Evolutionary conservation across 192 early-diverging fungal genomes (phyloP).

Genomic region (Coemansia biformis): DNA sequence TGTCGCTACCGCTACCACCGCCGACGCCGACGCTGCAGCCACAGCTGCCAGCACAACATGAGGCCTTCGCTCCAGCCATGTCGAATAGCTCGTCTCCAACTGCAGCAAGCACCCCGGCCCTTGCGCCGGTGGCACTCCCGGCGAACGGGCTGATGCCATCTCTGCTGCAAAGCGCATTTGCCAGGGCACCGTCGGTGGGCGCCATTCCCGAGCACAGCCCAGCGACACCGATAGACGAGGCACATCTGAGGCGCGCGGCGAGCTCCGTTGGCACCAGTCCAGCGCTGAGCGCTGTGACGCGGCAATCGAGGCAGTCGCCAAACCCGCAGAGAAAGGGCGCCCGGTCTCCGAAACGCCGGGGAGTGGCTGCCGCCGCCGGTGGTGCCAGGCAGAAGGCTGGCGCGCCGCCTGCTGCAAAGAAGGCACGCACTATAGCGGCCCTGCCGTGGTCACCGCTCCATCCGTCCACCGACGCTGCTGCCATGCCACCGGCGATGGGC

Average conservation of each 20-base stretch:
- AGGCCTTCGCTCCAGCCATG: too few relatives aligned
- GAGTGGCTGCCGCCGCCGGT: conserved; percentile 3
- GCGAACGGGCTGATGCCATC: background rate
- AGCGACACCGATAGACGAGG: too few relatives aligned
- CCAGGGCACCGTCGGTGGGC: background rate
- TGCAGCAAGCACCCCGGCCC: conserved; percentile 7
- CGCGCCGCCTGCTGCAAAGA: conserved; percentile 1
- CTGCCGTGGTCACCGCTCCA: background rate
- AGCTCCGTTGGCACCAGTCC: conserved; percentile 21
- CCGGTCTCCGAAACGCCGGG: background rate
- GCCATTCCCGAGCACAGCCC: background rate
- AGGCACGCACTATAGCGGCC: background rate
- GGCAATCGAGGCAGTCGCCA: conserved; percentile 21
- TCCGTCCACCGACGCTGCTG: too few relatives aligned
- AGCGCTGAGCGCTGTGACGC: conserved; percentile 28
- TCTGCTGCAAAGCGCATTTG: background rate
- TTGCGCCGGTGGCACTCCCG: conserved; percentile 6
- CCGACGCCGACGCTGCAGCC: too few relatives aligned
- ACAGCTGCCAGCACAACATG: too few relatives aligned
- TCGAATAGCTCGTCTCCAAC: too few relatives aligned
- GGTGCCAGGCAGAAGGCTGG: conserved; percentile 1
- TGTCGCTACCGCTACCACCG: too few relatives aligned
- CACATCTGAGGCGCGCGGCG: background rate
- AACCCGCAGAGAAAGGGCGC: conserved; percentile 2
- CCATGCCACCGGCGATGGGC: too few relatives aligned